Conservation (phyloP, 148 eudicot genomes). For the Diospyros lotus region DNA sequence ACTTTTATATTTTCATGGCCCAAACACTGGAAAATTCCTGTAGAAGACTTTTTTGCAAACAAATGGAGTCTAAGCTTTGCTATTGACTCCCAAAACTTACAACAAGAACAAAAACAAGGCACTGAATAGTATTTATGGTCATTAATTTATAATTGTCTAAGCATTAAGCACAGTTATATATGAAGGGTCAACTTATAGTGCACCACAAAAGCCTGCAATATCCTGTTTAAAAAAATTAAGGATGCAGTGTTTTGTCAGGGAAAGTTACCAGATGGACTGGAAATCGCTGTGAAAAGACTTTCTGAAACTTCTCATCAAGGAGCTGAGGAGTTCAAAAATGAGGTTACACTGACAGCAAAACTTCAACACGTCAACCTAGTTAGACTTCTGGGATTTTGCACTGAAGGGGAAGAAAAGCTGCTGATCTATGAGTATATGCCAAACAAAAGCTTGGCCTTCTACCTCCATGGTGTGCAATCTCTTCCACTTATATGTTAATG, state of each 20-base stretch:
- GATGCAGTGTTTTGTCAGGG: conserved; percentile 20
- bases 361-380: too few relatives aligned
- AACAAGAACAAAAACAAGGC: too few relatives aligned
- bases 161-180: neutral
- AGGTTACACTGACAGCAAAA: conserved; percentile 3
- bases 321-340: conserved; percentile 32
- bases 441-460: neutral
- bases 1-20: too few relatives aligned
- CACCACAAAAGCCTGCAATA: neutral
- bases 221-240: neutral
- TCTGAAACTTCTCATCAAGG: conserved; percentile 26
- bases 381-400: too few relatives aligned
- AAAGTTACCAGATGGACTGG: conserved; percentile 26
- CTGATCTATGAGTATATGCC: too few relatives aligned
- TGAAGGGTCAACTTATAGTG: neutral
- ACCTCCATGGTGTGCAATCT: conserved; percentile 23
- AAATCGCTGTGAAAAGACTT: conserved; percentile 23
- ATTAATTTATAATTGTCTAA: too few relatives aligned
- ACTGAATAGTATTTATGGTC: neutral
- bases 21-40: too few relatives aligned
- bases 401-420: too few relatives aligned
- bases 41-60: too few relatives aligned
- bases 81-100: too few relatives aligned
- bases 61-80: too few relatives aligned
- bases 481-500: neutral